Percentiles rank a stretch among this genome's conserved stretches.
Conservation (phyloP, 192 early-diverging fungal species). For the Linnemannia exigua region DNA sequence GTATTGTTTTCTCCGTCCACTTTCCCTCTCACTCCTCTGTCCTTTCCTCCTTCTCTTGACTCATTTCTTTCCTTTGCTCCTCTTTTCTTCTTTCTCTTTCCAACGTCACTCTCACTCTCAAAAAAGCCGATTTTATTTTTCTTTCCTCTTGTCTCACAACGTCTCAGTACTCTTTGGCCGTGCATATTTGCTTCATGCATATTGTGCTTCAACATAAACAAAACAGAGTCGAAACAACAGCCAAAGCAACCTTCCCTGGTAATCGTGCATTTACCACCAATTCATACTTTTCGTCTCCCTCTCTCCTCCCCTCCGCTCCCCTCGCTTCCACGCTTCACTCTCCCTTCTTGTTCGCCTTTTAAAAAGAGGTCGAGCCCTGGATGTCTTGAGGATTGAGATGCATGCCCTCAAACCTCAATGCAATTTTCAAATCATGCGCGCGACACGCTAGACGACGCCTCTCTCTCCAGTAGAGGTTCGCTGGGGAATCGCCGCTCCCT, state of each 20-base stretch:
- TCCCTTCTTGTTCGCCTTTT: not conserved
- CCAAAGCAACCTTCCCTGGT: too few relatives aligned
- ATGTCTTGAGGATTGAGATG: not conserved
- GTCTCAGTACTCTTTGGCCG: too few relatives aligned
- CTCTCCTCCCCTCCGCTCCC: too few relatives aligned
- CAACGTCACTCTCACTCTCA: not conserved
- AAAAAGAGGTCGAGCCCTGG: not conserved
- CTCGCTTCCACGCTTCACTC: not conserved
- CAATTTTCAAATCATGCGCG: constrained; percentile 5
- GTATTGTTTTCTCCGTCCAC: not conserved
- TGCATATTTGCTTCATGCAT: too few relatives aligned
- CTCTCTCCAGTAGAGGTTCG: not conserved
- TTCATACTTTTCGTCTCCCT: too few relatives aligned
- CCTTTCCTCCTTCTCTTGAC: not conserved
- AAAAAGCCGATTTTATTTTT: too few relatives aligned
- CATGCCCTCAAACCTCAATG: not conserved
- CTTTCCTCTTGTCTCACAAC: too few relatives aligned
- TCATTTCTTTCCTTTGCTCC: not conserved
- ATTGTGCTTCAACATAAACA: too few relatives aligned
- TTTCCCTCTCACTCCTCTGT: not conserved
- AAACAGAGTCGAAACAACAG: not conserved
- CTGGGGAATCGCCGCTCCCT: not conserved
- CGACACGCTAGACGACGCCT: not conserved
- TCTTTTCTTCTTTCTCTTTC: not conserved
- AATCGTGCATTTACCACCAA: too few relatives aligned